Base-by-base conservation (phyloP, 2,329 filamentous ascomycete species). In the Coleophoma crateriformis region DNA sequence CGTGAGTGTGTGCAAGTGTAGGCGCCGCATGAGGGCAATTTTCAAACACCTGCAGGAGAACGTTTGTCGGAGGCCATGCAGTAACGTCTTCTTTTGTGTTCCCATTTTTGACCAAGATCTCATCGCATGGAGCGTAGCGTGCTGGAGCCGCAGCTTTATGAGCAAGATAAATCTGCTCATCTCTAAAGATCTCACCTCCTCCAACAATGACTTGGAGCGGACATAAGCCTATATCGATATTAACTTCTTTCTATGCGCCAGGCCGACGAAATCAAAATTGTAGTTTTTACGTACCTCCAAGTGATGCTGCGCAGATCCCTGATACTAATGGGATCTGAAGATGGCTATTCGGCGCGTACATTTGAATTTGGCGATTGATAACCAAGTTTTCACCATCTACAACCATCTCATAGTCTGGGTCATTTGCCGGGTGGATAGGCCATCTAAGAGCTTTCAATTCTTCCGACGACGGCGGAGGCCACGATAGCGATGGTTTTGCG, bases 21-120 rank as follows among this genome's bases (percentile, higher is more conserved):
- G 90, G 88, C 0, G 85, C 84, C 4, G 95, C 90, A 62, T 96
- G 90, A 61, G 91, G 96, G 3, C 96, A 73, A 60, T 95, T 86
- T 51, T 96, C 90, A 89, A 90, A 96, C 1, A 96, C 84, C 63
- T 96, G 91, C 2, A 97, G 76, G 64, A 95, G 89, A 0, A 96
- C 91, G 57, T 94, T 81, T 0, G 92, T 97, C 0, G 89, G 88
- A 48, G 81, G 79, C 64, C 88, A 94, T 83, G 33, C 74, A 71
- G 11, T 19, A 19, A 92, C 61, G 8, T 74, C 67, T 4, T 55
- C 46, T 6, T 62, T 67, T 1, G 75, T 74, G 13, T 75, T 74
- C 0, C 75, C 73, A n/a, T 75, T 75, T 27, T 84, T 77, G 22
- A 82, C 73, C 53, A 92, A 71, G 33, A 80, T 72, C 0, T 73